These are phyloP conservation scores for Nyctanthes arbortristis DNA, from an alignment of 257 asterid species.

Conservation along the genomic window DNA sequence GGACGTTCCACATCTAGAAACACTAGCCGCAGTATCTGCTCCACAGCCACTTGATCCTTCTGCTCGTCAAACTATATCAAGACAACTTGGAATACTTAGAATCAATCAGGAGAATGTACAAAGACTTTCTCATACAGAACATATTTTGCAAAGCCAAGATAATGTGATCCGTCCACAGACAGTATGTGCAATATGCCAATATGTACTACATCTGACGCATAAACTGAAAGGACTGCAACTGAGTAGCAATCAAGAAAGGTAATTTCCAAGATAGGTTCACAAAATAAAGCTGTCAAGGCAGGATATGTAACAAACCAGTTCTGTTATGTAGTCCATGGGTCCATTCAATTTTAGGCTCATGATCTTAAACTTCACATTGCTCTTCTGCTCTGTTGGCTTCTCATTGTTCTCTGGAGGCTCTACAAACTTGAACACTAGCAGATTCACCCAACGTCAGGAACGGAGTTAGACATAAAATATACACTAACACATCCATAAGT, in stretches of 20 bases:
- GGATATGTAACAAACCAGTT: slow-evolving; percentile 64
- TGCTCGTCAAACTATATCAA: slow-evolving; percentile 67
- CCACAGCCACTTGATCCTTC: slow-evolving; percentile 46
- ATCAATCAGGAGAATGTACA: slow-evolving; percentile 19
- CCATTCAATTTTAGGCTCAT: slow-evolving; percentile 95
- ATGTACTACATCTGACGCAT: background rate
- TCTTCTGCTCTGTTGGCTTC: slow-evolving; percentile 84
- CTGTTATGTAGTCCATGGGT: slow-evolving; percentile 83
- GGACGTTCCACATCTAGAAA: slow-evolving; percentile 44
- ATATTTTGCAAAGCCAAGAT: background rate
- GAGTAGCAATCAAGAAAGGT: background rate
- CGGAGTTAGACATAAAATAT: background rate
- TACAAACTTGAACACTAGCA: slow-evolving; percentile 87
- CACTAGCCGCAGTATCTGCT: slow-evolving; percentile 48
- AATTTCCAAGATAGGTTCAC: background rate
- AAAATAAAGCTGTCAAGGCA: slow-evolving; percentile 5
- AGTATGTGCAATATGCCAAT: too few relatives aligned
- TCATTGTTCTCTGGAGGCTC: slow-evolving; percentile 95
- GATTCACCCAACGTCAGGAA: slow-evolving; percentile 31
- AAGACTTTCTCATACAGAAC: slow-evolving; percentile 3
- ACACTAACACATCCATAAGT: background rate
- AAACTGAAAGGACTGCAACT: background rate
- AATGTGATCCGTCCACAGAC: slow-evolving; percentile 17
- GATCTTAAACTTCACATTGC: slow-evolving; percentile 91
- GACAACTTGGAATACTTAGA: slow-evolving; percentile 22